A percentile compares a stretch with the other conserved stretches of the same genome.
phyloP scores from a whole-genome alignment of 2,329 filamentous ascomycete genomes.

The Microdochium paspali region DNA sequence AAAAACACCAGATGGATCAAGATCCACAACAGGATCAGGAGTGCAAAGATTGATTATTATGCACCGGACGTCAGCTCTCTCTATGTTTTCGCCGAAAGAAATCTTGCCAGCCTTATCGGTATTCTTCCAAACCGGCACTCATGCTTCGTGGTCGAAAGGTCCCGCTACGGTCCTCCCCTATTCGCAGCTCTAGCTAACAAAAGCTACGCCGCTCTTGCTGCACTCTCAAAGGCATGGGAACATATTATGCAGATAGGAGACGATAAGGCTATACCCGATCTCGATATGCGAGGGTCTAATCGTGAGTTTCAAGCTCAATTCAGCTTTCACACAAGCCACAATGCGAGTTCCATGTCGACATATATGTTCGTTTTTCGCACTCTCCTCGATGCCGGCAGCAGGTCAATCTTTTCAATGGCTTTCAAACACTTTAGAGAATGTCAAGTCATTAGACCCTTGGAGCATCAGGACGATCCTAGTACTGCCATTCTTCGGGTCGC shows the following conservation, averaged over 20 bases:
- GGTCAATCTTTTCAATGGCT: too few species aligned
- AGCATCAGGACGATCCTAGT: too few species aligned
- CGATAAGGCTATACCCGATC: background rate
- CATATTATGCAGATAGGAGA: background rate
- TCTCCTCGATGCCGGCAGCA: too few species aligned
- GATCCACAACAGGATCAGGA: slow-evolving; percentile 19
- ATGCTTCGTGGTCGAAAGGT: background rate
- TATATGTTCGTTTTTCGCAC: too few species aligned
- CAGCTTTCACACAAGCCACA: too few species aligned
- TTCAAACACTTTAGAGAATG: too few species aligned
- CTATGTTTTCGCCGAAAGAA: slow-evolving; percentile 25
- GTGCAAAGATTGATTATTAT: slow-evolving; percentile 13
- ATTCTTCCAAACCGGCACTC: background rate
- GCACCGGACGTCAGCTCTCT: slow-evolving; percentile 11
- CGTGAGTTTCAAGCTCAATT: too few species aligned
- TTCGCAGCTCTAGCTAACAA: background rate
- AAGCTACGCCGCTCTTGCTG: background rate
- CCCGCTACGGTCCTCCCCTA: slow-evolving; percentile 1
- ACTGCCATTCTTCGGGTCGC: too few species aligned
- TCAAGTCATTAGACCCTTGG: too few species aligned
- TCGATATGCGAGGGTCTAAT: too few species aligned
- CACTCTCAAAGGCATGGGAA: background rate
- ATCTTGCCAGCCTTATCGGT: background rate
- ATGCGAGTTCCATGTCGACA: too few species aligned
- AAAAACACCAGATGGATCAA: slow-evolving; percentile 16